phyloP scores from a whole-genome alignment of 78 protist genomes.

The Pigoraptor vietnamica region DNA sequence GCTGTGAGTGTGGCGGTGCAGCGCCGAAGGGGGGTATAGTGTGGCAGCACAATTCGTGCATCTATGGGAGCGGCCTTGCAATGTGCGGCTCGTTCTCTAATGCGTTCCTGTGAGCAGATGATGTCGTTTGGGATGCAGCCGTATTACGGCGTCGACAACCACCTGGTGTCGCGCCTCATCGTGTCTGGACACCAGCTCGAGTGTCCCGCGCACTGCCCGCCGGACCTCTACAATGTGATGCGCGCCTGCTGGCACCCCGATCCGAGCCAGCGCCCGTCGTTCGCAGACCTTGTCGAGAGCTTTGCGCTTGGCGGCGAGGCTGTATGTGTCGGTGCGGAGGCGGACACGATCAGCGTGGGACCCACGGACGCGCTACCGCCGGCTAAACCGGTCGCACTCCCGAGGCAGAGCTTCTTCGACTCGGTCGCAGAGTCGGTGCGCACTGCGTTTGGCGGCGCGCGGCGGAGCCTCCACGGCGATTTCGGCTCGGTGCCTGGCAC shows the following conservation, averaged over 20 bases:
- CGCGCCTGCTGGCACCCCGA: conserved; percentile 1
- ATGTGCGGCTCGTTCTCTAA: no score
- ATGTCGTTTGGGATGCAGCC: background rate
- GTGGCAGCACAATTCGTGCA: no score
- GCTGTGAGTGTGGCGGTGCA: no score
- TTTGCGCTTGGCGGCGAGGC: no score
- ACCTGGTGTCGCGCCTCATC: background rate
- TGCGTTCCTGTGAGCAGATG: no score
- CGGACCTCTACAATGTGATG: background rate
- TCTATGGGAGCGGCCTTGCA: no score
- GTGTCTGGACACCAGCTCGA: background rate
- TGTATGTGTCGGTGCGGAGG: no score
- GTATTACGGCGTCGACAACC: background rate
- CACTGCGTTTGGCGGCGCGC: background rate
- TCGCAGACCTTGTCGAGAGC: background rate
- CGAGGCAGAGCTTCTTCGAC: background rate
- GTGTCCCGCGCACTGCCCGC: background rate
- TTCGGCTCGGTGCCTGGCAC: background rate
- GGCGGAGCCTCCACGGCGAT: background rate
- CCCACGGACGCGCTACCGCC: no score
- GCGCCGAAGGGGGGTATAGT: no score
- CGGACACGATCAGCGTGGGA: no score
- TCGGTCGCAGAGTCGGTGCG: background rate
- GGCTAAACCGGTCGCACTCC: no score
- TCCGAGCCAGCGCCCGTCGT: conserved; percentile 1